Conservation (phyloP, 345 rosid species). For the Hibiscus mutabilis region DNA sequence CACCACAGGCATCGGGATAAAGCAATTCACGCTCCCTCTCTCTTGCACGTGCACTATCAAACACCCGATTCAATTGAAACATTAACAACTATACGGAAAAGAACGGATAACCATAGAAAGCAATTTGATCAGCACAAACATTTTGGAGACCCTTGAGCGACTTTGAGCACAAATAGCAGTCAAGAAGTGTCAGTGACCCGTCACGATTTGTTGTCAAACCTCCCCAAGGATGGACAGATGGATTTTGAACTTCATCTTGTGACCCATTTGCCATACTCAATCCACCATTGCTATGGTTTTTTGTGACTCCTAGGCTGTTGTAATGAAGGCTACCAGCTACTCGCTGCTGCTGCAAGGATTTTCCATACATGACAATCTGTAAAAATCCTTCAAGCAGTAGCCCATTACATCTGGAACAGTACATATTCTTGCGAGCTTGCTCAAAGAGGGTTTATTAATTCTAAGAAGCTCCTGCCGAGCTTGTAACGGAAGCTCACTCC, state of each 20-base stretch:
- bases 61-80: conserved; percentile 52
- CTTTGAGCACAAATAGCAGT: conserved; percentile 64
- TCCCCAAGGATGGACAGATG: conserved; percentile 89
- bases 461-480: conserved; percentile 61
- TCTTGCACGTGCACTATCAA: conserved; percentile 87
- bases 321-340: conserved; percentile 30
- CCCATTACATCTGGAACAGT: conserved; percentile 91
- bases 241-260: conserved; percentile 63
- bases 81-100: conserved; percentile 27
- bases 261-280: conserved; percentile 29
- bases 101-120: not conserved
- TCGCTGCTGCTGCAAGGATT: conserved; percentile 60
- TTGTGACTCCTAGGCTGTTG: conserved; percentile 31
- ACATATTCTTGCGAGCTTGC: conserved; percentile 96
- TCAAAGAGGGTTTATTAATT: conserved; percentile 76
- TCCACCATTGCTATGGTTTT: conserved; percentile 34
- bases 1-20: conserved; percentile 98
- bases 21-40: conserved; percentile 88
- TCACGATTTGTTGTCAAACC: conserved; percentile 76
- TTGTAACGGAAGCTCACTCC: conserved; percentile 64
- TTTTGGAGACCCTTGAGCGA: conserved; percentile 65
- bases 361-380: conserved; percentile 77
- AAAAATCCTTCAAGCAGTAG: conserved; percentile 74
- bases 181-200: conserved; percentile 73
- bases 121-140: conserved; percentile 38